Percentiles rank a stretch among this genome's conserved stretches.
Evolutionary conservation across 495 filamentous ascomycete genomes (phyloP).

Genomic region (Penicillium lividum): DNA sequence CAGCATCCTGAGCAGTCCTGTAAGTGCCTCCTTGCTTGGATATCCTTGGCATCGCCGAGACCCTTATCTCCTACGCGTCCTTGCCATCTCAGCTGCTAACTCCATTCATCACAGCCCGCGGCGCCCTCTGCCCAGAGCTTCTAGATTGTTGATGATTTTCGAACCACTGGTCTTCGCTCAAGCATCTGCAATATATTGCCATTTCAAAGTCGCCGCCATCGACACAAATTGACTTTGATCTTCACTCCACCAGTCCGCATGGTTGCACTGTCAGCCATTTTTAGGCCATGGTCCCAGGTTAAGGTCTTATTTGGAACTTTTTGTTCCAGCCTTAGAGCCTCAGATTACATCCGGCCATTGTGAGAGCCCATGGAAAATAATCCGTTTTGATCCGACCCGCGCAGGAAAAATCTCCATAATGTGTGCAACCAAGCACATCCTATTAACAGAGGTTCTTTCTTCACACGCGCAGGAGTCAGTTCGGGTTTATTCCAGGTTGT

Average conservation of each 20-base stretch:
- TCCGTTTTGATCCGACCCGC: not conserved
- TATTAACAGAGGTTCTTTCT: not conserved
- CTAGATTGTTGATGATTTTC: conserved; percentile 21
- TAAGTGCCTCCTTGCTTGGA: conserved; percentile 49
- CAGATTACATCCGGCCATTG: not conserved
- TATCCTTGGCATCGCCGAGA: conserved; percentile 31
- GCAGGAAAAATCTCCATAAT: not conserved
- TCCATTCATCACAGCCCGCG: conserved; percentile 32
- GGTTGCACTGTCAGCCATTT: conserved; percentile 4
- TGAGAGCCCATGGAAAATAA: not conserved
- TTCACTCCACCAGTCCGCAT: not conserved
- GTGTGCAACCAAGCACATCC: not conserved
- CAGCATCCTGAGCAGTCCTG: conserved; percentile 90
- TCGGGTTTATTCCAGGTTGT: not conserved
- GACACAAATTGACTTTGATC: conserved; percentile 15
- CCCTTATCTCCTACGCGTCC: not conserved
- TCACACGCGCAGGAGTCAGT: not conserved
- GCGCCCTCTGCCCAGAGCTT: conserved; percentile 44
- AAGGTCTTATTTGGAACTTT: not conserved
- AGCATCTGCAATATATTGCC: conserved; percentile 13
- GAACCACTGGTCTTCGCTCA: conserved; percentile 3
- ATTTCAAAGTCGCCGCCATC: conserved; percentile 10
- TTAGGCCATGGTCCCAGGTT: conserved; percentile 1
- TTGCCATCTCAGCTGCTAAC: conserved; percentile 15
- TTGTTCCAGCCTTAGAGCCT: not conserved